Conservation (phyloP, 345 rosid species). For the Hibiscus trionum region DNA sequence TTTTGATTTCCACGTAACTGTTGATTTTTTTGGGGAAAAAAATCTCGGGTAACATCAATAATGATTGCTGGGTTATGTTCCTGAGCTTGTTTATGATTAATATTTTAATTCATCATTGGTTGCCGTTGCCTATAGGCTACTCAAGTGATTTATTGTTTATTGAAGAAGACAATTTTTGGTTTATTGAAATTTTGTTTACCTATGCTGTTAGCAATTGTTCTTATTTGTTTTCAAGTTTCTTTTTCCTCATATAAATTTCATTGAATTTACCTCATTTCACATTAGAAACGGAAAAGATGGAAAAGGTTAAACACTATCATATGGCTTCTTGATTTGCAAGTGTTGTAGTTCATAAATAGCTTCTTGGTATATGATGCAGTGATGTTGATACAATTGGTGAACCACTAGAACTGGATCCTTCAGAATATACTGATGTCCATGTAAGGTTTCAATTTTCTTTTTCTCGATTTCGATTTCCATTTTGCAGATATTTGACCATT, state of each 20-base stretch:
- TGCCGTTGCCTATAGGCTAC: background rate
- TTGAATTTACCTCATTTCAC: background rate
- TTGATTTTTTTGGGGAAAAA: background rate
- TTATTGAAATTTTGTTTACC: background rate
- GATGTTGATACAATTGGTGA: slow-evolving; percentile 40
- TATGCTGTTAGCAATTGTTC: background rate
- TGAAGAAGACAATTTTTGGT: background rate
- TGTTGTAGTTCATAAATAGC: background rate
- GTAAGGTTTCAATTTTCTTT: slow-evolving; percentile 37
- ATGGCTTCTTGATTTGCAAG: background rate
- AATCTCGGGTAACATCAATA: background rate
- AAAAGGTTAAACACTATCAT: background rate
- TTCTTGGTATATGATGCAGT: slow-evolving; percentile 35
- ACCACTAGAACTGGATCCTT: slow-evolving; percentile 34
- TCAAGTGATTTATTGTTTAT: background rate
- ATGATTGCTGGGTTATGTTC: background rate
- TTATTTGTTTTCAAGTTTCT: background rate
- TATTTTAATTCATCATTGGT: background rate
- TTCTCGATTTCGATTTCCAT: slow-evolving; percentile 14
- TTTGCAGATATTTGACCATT: background rate
- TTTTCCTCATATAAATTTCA: background rate
- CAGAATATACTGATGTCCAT: slow-evolving; percentile 24
- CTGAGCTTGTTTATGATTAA: background rate
- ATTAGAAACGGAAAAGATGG: background rate
- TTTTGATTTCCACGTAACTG: background rate